Evolutionary conservation across 805 yeast species (phyloP), one percentile per base, ranked within the genome.

Genomic region (Candida anglica): DNA sequence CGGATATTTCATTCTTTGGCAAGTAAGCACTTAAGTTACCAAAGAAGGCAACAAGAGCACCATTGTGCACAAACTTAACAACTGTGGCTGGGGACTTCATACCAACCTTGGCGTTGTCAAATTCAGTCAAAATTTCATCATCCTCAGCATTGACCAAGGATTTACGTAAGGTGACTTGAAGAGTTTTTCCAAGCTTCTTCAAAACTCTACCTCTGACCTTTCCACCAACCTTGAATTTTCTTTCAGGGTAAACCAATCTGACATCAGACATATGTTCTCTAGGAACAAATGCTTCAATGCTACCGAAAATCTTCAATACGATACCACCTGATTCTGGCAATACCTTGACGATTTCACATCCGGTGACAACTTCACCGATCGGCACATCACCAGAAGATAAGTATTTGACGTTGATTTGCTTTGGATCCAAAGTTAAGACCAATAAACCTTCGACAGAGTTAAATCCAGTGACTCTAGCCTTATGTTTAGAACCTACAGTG

Each of bases 1-100:
- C 98, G 34, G 94, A 82, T 48, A 93, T 85, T 63, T 93, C 98
- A 35, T 81, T 68, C 43, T 80, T 77, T 19, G 98, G 98, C 40
- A 93, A 66, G 54, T 77, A 89, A 0, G 88, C 98, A 44, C 71
- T 75, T 27, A 86, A 56, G 34, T 71, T 69, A 35, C 93, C 95
- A 50, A 86, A 89, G 52, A 93, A 88, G 11, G 88, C 75, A 5
- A 93, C 78, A 28, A 88, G 63, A 30, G 86, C 95, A 48, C 98
- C 98, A 38, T 73, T 69, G 38, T 81, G 79, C 31, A 76, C 75
- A 46, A 91, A 73, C 21, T 74, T 68, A 39, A 80, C 80, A 28
- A 93, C 81, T 2, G 89, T 79, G 9, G 87, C 98, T 4, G 77
- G 66, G 2, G 91, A 74, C 46, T 69, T 75, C 44, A 67, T 58